These are phyloP conservation scores for Neopestalotiopsis rosae DNA, from an alignment of 2,329 filamentous ascomycete genomes.

Conservation along the genomic window DNA sequence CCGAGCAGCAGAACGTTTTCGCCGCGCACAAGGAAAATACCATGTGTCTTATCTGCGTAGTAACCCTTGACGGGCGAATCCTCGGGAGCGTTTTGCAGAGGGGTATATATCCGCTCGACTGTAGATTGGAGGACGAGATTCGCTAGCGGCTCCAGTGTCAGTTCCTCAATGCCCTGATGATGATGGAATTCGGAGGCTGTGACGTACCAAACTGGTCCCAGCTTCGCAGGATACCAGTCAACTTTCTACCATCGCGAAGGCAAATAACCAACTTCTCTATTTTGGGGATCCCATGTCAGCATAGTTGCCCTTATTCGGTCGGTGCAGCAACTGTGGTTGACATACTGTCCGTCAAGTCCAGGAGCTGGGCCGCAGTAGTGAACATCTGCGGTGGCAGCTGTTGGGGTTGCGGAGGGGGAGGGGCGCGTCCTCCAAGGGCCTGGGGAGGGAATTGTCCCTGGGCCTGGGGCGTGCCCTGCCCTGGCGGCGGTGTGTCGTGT, in stretches of 20 bases:
- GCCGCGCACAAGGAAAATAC: constrained; percentile 89
- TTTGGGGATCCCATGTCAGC: constrained; percentile 31
- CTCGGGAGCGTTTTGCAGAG: constrained; percentile 38
- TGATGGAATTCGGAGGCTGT: not conserved
- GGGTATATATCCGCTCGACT: constrained; percentile 79
- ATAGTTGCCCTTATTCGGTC: constrained; percentile 3
- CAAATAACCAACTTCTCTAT: constrained; percentile 93
- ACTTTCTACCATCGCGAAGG: constrained; percentile 89
- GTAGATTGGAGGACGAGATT: constrained; percentile 96
- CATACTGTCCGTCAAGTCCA: constrained; percentile 98
- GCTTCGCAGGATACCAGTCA: constrained; percentile 89
- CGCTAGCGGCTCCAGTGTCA: constrained; percentile 55
- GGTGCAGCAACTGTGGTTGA: constrained; percentile 13
- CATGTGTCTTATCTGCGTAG: constrained; percentile 84
- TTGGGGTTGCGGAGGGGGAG: constrained; percentile 52
- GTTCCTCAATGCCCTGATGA: not conserved
- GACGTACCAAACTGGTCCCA: constrained; percentile 96
- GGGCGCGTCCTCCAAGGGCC: constrained; percentile 31
- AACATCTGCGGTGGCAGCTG: constrained; percentile 96
- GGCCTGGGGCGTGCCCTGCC: constrained; percentile 34
- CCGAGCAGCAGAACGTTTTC: constrained; percentile 97
- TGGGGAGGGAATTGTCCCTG: constrained; percentile 25
- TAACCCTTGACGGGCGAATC: constrained; percentile 49
- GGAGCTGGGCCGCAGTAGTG: constrained; percentile 91
- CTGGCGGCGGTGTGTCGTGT: constrained; percentile 52